Base-by-base conservation (phyloP, 805 yeast species). In the Tetrapisispora fleetii region DNA sequence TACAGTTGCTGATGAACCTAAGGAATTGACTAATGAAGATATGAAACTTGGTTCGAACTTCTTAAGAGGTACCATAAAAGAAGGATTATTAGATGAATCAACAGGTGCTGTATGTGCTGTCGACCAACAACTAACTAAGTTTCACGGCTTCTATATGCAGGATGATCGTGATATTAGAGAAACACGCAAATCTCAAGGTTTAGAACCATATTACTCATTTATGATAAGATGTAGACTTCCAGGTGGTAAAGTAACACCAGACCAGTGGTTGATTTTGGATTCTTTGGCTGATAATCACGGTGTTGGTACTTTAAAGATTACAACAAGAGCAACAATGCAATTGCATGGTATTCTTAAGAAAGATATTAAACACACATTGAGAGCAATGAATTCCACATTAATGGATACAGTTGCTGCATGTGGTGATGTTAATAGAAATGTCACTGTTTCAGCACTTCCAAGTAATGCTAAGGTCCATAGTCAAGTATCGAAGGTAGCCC, bases 91-190 rank as follows among this genome's bases (percentile, higher is more conserved):
- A 49, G 97, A 91, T 65, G 75, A 76, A 49, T 74, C 88, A 4
- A 91, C 98, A 10, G 96, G 97, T 54, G 90, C 96, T 16, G 85
- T 91, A 55, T 77, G 84, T 54, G 93, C 96, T 14, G 78, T 79
- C 50, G 97, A 89, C 68, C 95, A 89, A 70, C 97, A 90, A 69
- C 69, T 91, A 67, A 89, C 97, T 56, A 91, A 91, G 70, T 91
- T 91, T 79, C 98, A 91, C 68, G 98, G 98, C 70, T 88, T 89
- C 57, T 91, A 91, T 67, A 88, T 91, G 95, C 98, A 91, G 72
- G 98, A 91, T 67, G 98, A 91, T 66, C 86, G 98, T 73, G 98
- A 91, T 68, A 74, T 91, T 51, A 79, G 98, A 67, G 98, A 91
- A 49, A 84, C 85, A 58, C 82, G 97, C 63, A 91, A 90, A 70